phyloP scores from a whole-genome alignment of 139 green algal species.

The Chlamydomonas sphaeroides region DNA sequence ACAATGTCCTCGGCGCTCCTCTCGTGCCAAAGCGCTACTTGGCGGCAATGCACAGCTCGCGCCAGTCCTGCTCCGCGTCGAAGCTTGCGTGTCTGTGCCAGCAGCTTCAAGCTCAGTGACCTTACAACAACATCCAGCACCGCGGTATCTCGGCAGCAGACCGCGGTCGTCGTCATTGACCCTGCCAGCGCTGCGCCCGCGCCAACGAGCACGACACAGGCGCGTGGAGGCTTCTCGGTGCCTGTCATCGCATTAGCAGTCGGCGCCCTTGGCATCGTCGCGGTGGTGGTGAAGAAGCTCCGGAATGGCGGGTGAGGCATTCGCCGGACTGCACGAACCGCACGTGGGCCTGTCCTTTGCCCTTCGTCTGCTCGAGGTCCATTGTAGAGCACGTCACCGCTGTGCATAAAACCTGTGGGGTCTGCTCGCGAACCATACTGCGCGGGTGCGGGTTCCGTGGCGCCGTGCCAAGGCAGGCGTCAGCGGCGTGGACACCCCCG shows the following conservation, averaged over 20 bases:
- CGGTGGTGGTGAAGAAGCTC: conserved; percentile 14
- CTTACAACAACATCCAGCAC: not conserved
- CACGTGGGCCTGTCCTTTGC: too few species aligned
- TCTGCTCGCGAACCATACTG: too few species aligned
- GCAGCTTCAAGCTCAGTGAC: not conserved
- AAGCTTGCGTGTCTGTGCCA: too few species aligned
- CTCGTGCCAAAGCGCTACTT: too few species aligned
- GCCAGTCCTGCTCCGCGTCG: too few species aligned
- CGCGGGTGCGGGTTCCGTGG: too few species aligned
- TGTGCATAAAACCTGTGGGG: not conserved
- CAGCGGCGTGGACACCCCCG: not conserved
- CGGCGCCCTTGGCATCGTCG: not conserved
- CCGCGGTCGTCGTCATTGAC: conserved; percentile 24
- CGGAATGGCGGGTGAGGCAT: not conserved
- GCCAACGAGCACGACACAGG: not conserved
- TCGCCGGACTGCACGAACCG: too few species aligned
- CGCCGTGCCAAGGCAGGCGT: too few species aligned
- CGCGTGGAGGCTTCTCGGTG: not conserved
- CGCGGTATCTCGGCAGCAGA: too few species aligned
- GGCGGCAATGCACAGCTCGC: too few species aligned
- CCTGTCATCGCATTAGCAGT: not conserved
- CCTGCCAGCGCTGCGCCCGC: not conserved
- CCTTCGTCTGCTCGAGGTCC: too few species aligned
- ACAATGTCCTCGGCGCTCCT: too few species aligned
- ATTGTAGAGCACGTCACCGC: not conserved